These are phyloP conservation scores for Xylariaceae sp. DNA, from an alignment of 2,329 filamentous ascomycete species.

Conservation along the genomic window DNA sequence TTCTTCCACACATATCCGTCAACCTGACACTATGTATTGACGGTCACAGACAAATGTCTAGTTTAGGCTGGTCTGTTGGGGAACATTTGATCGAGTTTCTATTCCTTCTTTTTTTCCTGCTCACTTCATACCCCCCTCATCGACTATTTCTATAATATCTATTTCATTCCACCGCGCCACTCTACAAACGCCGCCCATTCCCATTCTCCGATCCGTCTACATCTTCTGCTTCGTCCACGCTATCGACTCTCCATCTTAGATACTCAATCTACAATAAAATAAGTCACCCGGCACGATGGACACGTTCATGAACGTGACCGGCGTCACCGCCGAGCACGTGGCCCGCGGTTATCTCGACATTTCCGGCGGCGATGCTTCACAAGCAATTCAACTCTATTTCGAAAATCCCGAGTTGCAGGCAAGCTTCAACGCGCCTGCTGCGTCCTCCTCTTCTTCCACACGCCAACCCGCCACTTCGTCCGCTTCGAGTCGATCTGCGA, in stretches of 20 bases:
- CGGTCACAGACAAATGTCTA: not conserved
- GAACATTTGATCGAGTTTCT: constrained; percentile 1
- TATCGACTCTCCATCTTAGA: too few relatives aligned
- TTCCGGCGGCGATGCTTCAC: constrained; percentile 80
- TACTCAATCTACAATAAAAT: not conserved
- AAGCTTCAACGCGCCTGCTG: constrained; percentile 44
- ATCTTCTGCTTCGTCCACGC: too few relatives aligned
- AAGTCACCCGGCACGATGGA: constrained; percentile 49
- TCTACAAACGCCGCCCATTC: not conserved
- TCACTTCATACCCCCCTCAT: not conserved
- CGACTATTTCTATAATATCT: not conserved
- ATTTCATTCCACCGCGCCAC: not conserved
- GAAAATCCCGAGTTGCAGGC: constrained; percentile 77
- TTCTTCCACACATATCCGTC: constrained; percentile 2
- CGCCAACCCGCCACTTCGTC: constrained; percentile 40
- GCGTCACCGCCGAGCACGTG: constrained; percentile 65
- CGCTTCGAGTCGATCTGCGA: constrained; percentile 21
- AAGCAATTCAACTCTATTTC: constrained; percentile 88
- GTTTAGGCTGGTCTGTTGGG: constrained; percentile 3
- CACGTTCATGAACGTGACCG: constrained; percentile 82
- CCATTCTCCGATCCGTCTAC: not conserved
- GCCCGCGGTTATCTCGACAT: constrained; percentile 84
- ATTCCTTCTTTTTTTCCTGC: constrained; percentile 3
- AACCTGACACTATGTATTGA: not conserved
- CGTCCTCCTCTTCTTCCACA: constrained; percentile 40